phyloP scores from a whole-genome alignment of 2,329 filamentous ascomycete species.

The Pyrenophora teres region DNA sequence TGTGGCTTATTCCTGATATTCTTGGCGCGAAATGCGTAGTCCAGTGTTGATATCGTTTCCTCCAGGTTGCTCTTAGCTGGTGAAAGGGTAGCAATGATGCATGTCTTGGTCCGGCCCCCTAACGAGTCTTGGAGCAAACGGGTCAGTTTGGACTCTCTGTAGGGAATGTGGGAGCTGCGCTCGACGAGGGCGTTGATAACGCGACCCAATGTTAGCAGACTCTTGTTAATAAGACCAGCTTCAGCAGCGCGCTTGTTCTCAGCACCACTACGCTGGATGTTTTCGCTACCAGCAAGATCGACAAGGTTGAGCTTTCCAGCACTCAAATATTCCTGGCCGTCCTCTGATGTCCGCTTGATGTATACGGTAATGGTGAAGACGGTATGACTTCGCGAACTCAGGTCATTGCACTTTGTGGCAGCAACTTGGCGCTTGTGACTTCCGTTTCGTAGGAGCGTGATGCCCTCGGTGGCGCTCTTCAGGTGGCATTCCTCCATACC shows the following conservation, averaged over 20 bases:
- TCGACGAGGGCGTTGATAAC: conserved; percentile 98
- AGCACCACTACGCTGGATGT: conserved; percentile 93
- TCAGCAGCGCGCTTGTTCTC: conserved; percentile 98
- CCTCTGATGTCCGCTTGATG: conserved; percentile 78
- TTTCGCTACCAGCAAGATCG: conserved; percentile 95
- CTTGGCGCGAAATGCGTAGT: conserved; percentile 97
- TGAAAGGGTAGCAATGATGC: conserved; percentile 96
- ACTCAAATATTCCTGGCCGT: conserved; percentile 87
- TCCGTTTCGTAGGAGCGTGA: conserved; percentile 84
- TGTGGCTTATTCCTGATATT: conserved; percentile 99
- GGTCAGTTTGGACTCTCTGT: conserved; percentile 94
- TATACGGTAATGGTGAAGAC: conserved; percentile 96
- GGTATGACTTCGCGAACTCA: conserved; percentile 95
- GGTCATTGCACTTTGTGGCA: conserved; percentile 98
- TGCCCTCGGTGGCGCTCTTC: conserved; percentile 79
- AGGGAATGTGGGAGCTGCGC: conserved; percentile 84
- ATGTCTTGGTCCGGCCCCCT: conserved; percentile 93
- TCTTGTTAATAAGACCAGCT: conserved; percentile 97
- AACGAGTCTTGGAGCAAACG: conserved; percentile 94
- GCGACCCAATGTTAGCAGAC: conserved; percentile 87
- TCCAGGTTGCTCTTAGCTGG: conserved; percentile 94
- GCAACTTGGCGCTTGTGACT: conserved; percentile 97
- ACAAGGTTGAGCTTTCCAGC: conserved; percentile 95
- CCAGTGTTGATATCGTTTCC: conserved; percentile 96
- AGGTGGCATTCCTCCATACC: conserved; percentile 98